phyloP scores from a whole-genome alignment of 1,139 yeast species.

The Casaregolazyma suthepensis region DNA sequence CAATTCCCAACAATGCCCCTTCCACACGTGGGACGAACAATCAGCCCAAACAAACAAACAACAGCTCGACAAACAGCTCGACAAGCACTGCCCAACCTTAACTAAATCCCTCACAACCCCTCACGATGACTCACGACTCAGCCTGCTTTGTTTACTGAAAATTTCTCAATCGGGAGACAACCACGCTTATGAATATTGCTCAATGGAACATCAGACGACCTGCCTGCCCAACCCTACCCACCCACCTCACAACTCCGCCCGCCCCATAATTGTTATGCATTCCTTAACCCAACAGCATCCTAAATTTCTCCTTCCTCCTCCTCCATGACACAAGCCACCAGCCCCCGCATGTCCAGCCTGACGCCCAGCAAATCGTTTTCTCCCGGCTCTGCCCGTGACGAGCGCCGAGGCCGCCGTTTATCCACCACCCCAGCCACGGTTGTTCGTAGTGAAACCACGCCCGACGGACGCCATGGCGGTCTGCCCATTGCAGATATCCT shows the following conservation, averaged over 20 bases:
- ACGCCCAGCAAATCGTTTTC: background rate
- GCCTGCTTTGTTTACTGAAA: background rate
- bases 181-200: background rate
- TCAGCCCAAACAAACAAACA: too few species aligned
- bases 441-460: background rate
- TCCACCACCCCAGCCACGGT: background rate
- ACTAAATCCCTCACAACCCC: background rate
- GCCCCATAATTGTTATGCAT: background rate
- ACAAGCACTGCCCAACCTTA: too few species aligned
- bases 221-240: too few species aligned
- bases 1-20: background rate
- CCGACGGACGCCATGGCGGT: background rate
- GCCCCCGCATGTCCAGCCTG: background rate
- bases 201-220: background rate
- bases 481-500: slow-evolving; percentile 20
- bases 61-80: too few species aligned
- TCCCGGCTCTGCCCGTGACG: background rate
- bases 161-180: too few species aligned
- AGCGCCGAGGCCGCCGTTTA: background rate
- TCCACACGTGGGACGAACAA: background rate
- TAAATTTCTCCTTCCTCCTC: background rate
- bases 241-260: too few species aligned
- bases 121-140: background rate
- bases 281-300: background rate
- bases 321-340: background rate